Evolutionary conservation across 202 grass and related monocot genomes (phyloP), one percentile per base, ranked within the genome.

Genomic region (Carex arenaria): DNA sequence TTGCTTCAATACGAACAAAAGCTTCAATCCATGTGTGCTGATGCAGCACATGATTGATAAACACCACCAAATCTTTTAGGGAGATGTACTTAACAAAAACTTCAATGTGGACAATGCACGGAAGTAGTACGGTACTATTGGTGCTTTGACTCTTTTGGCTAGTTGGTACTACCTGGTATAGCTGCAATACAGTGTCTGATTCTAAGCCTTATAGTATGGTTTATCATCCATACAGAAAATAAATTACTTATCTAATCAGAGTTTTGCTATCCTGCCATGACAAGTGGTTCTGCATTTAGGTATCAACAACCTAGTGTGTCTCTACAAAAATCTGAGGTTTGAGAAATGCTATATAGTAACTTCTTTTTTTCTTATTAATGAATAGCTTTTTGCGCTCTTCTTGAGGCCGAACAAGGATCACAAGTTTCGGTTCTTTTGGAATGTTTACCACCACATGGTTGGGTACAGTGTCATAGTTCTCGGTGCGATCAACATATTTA

Each of bases 381-480:
- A 75, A 23, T 10, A 99, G 96, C 72, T 96, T 67, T 96, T 94
- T 83, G 96, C 96, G 0, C 88, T 99, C 26, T 87, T 99, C 80
- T 3, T 99, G 89, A 96, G 96, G 78, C 96, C 96, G 0, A 92
- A 96, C 31, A 77, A 67, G 90, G 93, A 92, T 8, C 89, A 99
- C 91, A 99, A 96, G 45, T 84, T 56, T 18, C 84, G 96, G 0
- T 26, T 90, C 18, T 99, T 90, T 87, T 99, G 96, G 96, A 99
- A 96, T 74, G 43, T 73, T 9, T 99, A 96, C 61, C 96, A 99
- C 76, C 87, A 96, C 89, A 90, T 86, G 1, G 85, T 92, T 0
- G 96, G 96, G 15, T 99, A 99, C 84, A 87, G 90, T 5, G 89
- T 99, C 80, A 96, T 99, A 73, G 61, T 99, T n/a, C 62, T 99